phyloP scores from a whole-genome alignment of 2,329 filamentous ascomycete species.

The Cladophialophora exuberans region DNA sequence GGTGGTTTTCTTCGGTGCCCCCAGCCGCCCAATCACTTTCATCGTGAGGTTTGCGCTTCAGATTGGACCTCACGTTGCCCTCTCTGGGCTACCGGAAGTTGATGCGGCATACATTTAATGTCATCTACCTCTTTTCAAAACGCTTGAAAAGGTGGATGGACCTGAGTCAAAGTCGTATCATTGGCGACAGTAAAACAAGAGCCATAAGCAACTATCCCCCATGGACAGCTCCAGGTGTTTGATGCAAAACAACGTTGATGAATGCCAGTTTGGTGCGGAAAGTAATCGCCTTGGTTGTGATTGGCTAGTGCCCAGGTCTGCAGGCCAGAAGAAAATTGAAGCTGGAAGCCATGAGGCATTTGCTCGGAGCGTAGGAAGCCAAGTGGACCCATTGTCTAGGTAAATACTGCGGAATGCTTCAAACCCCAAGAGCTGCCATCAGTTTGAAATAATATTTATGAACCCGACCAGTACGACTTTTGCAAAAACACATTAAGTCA shows the following conservation, averaged over 20 bases:
- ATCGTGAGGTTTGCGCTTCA: neutral
- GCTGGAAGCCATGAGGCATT: conserved; percentile 22
- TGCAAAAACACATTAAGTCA: conserved; percentile 3
- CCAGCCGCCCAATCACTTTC: conserved; percentile 3
- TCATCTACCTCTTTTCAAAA: neutral
- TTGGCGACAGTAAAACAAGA: too few relatives aligned
- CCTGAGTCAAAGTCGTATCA: neutral
- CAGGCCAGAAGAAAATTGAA: conserved; percentile 29
- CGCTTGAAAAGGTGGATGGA: neutral
- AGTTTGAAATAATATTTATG: too few relatives aligned
- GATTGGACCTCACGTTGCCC: conserved; percentile 10
- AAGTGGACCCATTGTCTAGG: conserved; percentile 21
- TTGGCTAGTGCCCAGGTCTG: conserved; percentile 24
- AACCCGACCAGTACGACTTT: too few relatives aligned
- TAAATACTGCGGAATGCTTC: conserved; percentile 6
- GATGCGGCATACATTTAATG: neutral
- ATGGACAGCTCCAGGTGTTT: neutral
- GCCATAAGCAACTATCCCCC: neutral
- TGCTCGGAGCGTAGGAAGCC: conserved; percentile 20
- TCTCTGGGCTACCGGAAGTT: neutral
- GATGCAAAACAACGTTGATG: neutral
- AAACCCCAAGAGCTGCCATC: too few relatives aligned
- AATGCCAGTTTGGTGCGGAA: neutral
- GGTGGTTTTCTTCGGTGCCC: neutral
- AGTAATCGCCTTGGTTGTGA: conserved; percentile 24